Percentiles rank a stretch among this genome's conserved stretches.
Conservation (phyloP, 148 eudicot genomes). For the Chenopodium berlandieri region DNA sequence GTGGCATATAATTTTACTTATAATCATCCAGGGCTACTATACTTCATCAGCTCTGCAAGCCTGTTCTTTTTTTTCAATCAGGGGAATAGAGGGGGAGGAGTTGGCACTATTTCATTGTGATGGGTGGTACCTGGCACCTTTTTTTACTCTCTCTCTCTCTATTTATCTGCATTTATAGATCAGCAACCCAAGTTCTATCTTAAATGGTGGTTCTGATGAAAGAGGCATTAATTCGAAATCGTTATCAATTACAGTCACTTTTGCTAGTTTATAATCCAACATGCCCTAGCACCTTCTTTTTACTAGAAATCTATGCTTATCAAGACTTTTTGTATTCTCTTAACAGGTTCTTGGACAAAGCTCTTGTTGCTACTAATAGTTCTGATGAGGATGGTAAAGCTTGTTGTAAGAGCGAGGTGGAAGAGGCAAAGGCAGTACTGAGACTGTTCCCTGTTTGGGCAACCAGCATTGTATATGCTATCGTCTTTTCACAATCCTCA, state of each 20-base stretch:
- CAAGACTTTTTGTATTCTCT: not conserved
- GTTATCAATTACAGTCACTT: not conserved
- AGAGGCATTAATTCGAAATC: not conserved
- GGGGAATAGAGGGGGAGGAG: not conserved
- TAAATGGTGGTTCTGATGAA: not conserved
- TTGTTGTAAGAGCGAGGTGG: conserved; percentile 51
- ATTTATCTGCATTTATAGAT: not conserved
- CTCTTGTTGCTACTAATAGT: conserved; percentile 41
- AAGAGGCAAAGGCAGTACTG: conserved; percentile 64
- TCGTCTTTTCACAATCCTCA: conserved; percentile 55
- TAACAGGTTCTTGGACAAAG: conserved; percentile 67
- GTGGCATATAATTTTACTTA: not conserved
- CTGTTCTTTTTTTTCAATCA: no score
- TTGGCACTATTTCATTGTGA: not conserved
- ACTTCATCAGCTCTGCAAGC: not conserved
- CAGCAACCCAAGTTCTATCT: not conserved
- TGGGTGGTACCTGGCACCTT: not conserved
- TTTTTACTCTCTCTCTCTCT: not conserved
- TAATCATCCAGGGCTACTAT: not conserved
- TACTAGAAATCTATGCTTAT: not conserved
- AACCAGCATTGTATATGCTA: conserved; percentile 45
- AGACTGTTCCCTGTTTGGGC: conserved; percentile 66
- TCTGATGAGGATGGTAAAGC: conserved; percentile 29
- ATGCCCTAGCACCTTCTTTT: not conserved
- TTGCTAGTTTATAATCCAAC: not conserved